These are phyloP conservation scores for Flueggea neowawraea DNA, from an alignment of 441 rosid species.

Conservation along the genomic window DNA sequence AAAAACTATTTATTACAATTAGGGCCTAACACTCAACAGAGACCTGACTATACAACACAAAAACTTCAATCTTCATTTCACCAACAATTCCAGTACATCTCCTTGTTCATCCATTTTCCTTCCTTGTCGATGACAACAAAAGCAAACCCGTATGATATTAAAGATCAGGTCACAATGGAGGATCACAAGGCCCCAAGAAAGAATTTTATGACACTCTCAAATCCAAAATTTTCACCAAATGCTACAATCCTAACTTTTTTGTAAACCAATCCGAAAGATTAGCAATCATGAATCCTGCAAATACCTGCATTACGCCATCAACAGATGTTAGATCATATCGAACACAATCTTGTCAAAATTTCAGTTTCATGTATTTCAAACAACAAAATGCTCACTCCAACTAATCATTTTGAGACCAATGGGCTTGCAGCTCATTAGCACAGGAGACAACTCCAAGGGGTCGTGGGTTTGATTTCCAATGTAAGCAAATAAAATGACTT, in stretches of 20 bases:
- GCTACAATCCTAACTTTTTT: conserved; percentile 60
- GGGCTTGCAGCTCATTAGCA: no score
- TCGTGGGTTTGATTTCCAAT: no score
- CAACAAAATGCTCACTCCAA: no score
- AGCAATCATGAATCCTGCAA: conserved; percentile 90
- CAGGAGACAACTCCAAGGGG: no score
- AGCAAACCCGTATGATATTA: no score
- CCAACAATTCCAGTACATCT: conserved; percentile 11
- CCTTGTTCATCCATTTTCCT: conserved; percentile 5
- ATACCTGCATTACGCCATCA: conserved; percentile 48
- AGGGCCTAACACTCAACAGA: no score
- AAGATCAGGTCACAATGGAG: background rate
- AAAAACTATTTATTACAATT: no score
- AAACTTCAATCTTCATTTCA: conserved; percentile 16
- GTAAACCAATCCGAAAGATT: conserved; percentile 73
- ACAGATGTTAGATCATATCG: background rate
- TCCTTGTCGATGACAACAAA: conserved; percentile 8
- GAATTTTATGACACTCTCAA: conserved; percentile 6
- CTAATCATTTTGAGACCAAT: no score
- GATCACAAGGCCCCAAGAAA: conserved; percentile 20
- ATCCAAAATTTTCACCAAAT: conserved; percentile 8
- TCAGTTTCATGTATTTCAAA: no score
- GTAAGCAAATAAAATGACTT: no score
- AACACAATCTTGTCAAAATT: no score
- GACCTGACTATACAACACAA: no score